These are phyloP conservation scores for Colletotrichum viniferum DNA, from an alignment of 2,329 filamentous ascomycete genomes.

Conservation along the genomic window DNA sequence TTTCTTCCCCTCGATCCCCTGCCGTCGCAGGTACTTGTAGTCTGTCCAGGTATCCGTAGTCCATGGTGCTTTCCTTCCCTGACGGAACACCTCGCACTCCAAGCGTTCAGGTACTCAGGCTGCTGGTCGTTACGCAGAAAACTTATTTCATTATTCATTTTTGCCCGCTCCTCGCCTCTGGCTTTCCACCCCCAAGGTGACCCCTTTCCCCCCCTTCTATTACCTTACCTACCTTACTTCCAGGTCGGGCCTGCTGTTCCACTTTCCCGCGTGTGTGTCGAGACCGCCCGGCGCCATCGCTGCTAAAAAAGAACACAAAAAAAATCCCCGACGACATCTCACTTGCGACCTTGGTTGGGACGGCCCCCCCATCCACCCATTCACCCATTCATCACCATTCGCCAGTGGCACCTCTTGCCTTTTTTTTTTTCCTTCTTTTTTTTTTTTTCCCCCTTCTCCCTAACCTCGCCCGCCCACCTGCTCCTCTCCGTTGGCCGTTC, in stretches of 20 bases:
- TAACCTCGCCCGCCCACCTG: neutral
- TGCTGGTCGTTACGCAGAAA: neutral
- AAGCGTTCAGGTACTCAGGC: neutral
- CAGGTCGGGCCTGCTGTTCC: neutral
- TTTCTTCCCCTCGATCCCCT: neutral
- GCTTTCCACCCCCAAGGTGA: neutral
- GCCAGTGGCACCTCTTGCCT: neutral
- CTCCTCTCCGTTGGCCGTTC: neutral
- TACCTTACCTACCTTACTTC: neutral
- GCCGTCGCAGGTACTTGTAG: neutral
- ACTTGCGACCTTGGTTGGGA: constrained; percentile 18
- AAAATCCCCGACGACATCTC: constrained; percentile 20
- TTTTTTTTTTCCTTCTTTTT: neutral
- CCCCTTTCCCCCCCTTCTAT: neutral
- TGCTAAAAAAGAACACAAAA: constrained; percentile 7
- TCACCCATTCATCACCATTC: neutral
- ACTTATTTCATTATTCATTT: neutral
- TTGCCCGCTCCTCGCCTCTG: neutral
- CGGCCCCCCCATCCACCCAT: neutral
- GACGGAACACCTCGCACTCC: neutral
- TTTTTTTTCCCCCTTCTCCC: neutral
- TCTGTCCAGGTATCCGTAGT: neutral
- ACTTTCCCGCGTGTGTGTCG: constrained; percentile 13
- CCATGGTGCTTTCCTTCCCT: neutral
- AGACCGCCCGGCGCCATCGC: constrained; percentile 16